phyloP scores from a whole-genome alignment of 1,284 basidiomycete genomes.

The Ustilago tritici region DNA sequence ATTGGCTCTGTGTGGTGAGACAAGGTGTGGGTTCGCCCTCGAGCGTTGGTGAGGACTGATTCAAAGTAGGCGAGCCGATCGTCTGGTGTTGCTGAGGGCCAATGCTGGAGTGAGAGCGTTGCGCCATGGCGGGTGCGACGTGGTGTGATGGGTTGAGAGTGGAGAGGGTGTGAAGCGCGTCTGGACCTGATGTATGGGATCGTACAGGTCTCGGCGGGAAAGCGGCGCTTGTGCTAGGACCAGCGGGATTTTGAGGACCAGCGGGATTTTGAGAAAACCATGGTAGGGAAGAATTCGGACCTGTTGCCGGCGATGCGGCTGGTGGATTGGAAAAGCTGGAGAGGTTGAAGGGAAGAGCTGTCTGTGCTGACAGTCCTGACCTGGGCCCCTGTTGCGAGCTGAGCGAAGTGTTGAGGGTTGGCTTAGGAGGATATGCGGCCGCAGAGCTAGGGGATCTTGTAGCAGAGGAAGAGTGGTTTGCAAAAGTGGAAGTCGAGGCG shows the following conservation, averaged over 20 bases:
- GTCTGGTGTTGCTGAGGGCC: conserved; percentile 46
- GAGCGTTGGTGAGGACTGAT: conserved; percentile 42
- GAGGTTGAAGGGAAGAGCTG: conserved; percentile 34
- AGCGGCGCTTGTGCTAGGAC: conserved; percentile 14
- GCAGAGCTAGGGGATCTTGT: conserved; percentile 31
- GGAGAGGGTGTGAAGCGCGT: conserved; percentile 37
- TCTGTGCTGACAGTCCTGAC: conserved; percentile 40
- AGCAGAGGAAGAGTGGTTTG: conserved; percentile 23
- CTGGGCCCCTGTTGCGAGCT: conserved; percentile 16
- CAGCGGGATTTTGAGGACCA: conserved; percentile 6
- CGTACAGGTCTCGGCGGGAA: conserved; percentile 49
- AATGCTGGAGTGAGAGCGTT: conserved; percentile 53
- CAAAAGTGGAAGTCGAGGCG: conserved; percentile 19
- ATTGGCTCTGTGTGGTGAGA: conserved; percentile 49
- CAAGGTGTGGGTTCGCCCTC: conserved; percentile 29
- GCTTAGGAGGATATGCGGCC: conserved; percentile 39
- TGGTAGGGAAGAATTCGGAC: conserved; percentile 27
- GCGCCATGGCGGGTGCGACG: conserved; percentile 37
- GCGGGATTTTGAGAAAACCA: conserved; percentile 16
- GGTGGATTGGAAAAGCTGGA: conserved; percentile 25
- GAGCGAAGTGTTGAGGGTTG: conserved; percentile 37
- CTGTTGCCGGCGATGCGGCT: conserved; percentile 25
- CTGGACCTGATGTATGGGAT: conserved; percentile 49
- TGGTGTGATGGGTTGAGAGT: conserved; percentile 35
- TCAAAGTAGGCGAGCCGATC: conserved; percentile 33